Conservation (phyloP, 2,329 filamentous ascomycete genomes). For the Cryphonectria japonica region DNA sequence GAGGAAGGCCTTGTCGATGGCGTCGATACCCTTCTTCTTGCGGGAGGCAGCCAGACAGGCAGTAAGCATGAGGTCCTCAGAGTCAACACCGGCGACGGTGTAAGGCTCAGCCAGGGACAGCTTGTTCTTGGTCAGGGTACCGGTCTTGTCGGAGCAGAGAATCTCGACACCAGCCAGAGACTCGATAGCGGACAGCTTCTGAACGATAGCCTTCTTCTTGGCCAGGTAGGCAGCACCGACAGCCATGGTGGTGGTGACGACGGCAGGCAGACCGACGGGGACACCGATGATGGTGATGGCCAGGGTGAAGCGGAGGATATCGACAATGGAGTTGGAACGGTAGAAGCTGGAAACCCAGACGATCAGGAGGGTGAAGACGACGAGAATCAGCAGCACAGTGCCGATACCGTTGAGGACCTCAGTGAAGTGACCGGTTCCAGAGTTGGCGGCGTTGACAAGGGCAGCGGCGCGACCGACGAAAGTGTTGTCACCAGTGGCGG, state of each 20-base stretch:
- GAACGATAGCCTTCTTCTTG: constrained; percentile 91
- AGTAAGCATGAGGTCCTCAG: constrained; percentile 89
- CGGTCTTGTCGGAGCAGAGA: constrained; percentile 93
- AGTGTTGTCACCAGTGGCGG: constrained; percentile 84
- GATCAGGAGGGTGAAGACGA: constrained; percentile 77
- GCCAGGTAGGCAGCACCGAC: constrained; percentile 90
- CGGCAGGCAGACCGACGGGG: constrained; percentile 88
- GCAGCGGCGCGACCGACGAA: constrained; percentile 89
- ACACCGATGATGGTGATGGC: constrained; percentile 92
- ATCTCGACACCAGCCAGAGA: constrained; percentile 92
- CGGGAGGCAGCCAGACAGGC: constrained; percentile 87
- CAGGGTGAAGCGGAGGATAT: constrained; percentile 81
- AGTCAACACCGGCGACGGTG: constrained; percentile 79
- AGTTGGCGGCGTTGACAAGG: constrained; percentile 76
- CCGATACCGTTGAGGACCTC: constrained; percentile 88
- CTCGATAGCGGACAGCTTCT: constrained; percentile 91
- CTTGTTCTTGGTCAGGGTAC: constrained; percentile 94
- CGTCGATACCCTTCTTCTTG: constrained; percentile 95
- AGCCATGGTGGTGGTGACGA: constrained; percentile 94
- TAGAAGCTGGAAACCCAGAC: constrained; percentile 91
- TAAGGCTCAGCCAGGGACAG: constrained; percentile 84
- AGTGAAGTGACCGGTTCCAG: constrained; percentile 83
- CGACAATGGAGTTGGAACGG: constrained; percentile 78
- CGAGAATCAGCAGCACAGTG: constrained; percentile 76
- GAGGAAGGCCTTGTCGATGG: constrained; percentile 93